These are phyloP conservation scores for Eurotiales sp. DNA, from an alignment of 2,329 filamentous ascomycete species.

Conservation along the genomic window DNA sequence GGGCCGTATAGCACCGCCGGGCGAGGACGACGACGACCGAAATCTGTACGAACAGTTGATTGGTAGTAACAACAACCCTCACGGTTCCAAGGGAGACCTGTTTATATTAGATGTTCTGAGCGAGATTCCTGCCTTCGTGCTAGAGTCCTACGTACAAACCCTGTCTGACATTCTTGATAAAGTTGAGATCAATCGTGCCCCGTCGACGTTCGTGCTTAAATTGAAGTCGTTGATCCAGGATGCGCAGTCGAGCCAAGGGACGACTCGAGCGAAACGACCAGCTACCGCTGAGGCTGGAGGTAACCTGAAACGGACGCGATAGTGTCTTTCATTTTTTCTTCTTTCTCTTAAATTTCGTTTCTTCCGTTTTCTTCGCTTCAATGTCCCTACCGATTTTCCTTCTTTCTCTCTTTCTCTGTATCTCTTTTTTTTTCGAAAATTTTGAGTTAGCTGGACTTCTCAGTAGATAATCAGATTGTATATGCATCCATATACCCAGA, in stretches of 20 bases:
- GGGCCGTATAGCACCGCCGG: constrained; percentile 29
- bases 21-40: constrained; percentile 39
- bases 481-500: not conserved
- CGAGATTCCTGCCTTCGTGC: constrained; percentile 26
- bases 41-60: constrained; percentile 42
- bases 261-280: constrained; percentile 13
- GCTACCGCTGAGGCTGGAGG: constrained; percentile 15
- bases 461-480: not conserved
- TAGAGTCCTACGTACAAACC: constrained; percentile 27
- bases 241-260: constrained; percentile 21
- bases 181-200: constrained; percentile 42
- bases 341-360: not conserved
- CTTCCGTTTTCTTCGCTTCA: not conserved
- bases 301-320: constrained; percentile 16
- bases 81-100: constrained; percentile 10
- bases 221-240: constrained; percentile 29
- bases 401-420: not conserved
- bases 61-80: constrained; percentile 19
- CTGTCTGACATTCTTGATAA: constrained; percentile 34
- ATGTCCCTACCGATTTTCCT: not conserved
- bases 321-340: not conserved
- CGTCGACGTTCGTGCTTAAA: constrained; percentile 32
- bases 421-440: not conserved
- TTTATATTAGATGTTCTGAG: constrained; percentile 41
- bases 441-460: constrained; percentile 7